phyloP scores from a whole-genome alignment of 306 rosid species.

The Neltuma alba region DNA sequence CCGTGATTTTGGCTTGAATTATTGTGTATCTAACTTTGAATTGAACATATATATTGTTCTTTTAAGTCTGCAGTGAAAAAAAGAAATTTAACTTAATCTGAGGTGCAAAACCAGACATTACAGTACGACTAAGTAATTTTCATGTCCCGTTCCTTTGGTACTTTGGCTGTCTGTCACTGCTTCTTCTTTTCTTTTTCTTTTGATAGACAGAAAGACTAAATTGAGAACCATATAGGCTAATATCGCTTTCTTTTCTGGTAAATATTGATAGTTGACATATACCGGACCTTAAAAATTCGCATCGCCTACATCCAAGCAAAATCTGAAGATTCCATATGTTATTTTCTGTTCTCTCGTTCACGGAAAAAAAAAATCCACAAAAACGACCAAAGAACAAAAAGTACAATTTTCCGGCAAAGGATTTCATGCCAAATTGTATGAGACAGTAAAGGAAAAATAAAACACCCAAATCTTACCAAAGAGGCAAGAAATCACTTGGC shows the following conservation, averaged over 20 bases:
- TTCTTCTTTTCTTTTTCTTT: background rate
- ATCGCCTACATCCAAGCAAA: constrained; percentile 12
- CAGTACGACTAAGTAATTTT: constrained; percentile 29
- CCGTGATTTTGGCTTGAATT: background rate
- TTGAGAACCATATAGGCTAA: constrained; percentile 31
- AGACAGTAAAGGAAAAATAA: constrained; percentile 25
- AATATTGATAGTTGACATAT: constrained; percentile 18
- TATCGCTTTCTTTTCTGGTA: constrained; percentile 18
- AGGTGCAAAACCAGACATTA: constrained; percentile 5
- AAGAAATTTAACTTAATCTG: constrained; percentile 11
- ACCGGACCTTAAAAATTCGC: background rate
- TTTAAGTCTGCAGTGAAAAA: background rate
- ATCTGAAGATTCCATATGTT: constrained; percentile 34
- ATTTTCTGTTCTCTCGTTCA: constrained; percentile 15
- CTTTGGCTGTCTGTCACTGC: constrained; percentile 20
- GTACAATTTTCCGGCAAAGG: constrained; percentile 27
- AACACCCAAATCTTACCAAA: constrained; percentile 33
- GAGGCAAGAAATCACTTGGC: constrained; percentile 32
- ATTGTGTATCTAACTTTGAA: background rate
- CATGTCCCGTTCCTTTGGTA: constrained; percentile 28
- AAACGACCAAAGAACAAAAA: constrained; percentile 27
- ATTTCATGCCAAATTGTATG: constrained; percentile 29
- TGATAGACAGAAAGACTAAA: constrained; percentile 34
- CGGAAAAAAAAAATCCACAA: constrained; percentile 27
- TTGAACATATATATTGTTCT: background rate